These are phyloP conservation scores for Cajanus cajan DNA, from an alignment of 306 rosid species.

Conservation along the genomic window DNA sequence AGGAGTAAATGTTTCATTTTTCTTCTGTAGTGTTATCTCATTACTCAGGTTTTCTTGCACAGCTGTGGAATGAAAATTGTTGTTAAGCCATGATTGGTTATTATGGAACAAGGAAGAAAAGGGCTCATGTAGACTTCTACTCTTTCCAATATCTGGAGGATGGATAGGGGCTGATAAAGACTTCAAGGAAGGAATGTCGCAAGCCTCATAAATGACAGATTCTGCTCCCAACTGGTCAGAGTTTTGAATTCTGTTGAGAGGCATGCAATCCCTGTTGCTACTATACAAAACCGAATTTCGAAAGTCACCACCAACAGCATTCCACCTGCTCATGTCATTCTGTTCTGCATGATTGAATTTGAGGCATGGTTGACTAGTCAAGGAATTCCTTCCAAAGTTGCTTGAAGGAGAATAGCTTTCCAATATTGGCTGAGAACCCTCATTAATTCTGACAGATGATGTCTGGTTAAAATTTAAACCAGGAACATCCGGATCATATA, in stretches of 20 bases:
- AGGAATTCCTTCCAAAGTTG: conserved; percentile 30
- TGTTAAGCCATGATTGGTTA: conserved; percentile 24
- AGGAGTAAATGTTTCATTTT: conserved; percentile 6
- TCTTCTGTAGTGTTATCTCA: conserved; percentile 33
- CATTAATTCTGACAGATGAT: conserved; percentile 10
- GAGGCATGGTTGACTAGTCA: conserved; percentile 26
- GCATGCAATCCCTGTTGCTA: conserved; percentile 11
- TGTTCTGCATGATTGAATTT: conserved; percentile 16
- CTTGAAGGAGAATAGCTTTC: conserved; percentile 29
- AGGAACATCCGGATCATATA: conserved; percentile 33
- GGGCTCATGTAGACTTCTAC: conserved; percentile 25
- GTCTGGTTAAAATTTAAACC: conserved; percentile 6
- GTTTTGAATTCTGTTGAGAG: conserved; percentile 25
- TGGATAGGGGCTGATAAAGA: conserved; percentile 17
- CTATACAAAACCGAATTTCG: conserved; percentile 9
- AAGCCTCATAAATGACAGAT: conserved; percentile 19
- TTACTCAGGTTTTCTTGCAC: conserved; percentile 32
- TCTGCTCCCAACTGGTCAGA: conserved; percentile 32
- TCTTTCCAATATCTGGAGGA: conserved; percentile 33
- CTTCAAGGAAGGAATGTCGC: conserved; percentile 18
- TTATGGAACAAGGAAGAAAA: conserved; percentile 21
- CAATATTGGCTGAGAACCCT: conserved; percentile 18
- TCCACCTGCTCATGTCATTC: conserved; percentile 22
- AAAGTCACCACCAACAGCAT: conserved; percentile 23
- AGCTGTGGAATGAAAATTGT: conserved; percentile 22